These are phyloP conservation scores for Mycosphaerella sp. DNA, from an alignment of 2,329 filamentous ascomycete genomes.

Conservation along the genomic window DNA sequence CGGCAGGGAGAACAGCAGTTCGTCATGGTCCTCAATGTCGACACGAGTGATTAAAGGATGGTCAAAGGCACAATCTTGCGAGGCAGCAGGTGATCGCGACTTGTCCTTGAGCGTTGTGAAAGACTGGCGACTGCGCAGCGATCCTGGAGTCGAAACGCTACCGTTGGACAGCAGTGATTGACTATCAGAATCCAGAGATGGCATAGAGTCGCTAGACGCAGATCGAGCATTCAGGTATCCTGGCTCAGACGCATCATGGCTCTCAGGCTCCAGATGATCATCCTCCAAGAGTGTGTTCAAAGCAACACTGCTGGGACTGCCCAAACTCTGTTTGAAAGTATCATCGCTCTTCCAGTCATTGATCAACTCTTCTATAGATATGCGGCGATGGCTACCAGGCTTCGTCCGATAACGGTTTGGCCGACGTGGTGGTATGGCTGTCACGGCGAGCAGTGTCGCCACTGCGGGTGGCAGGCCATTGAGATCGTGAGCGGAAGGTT, in stretches of 20 bases:
- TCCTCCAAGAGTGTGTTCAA: constrained; percentile 53
- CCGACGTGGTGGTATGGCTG: constrained; percentile 51
- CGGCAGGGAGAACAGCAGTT: constrained; percentile 27
- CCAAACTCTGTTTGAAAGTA: constrained; percentile 27
- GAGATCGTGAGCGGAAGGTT: constrained; percentile 34
- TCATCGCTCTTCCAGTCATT: constrained; percentile 50
- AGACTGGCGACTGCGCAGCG: constrained; percentile 30
- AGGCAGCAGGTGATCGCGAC: constrained; percentile 44
- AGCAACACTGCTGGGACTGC: constrained; percentile 30
- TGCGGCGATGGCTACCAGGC: constrained; percentile 37
- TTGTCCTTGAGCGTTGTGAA: constrained; percentile 40
- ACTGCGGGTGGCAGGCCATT: constrained; percentile 50
- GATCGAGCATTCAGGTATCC: constrained; percentile 44
- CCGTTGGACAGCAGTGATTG: constrained; percentile 43
- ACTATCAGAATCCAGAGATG: constrained; percentile 47
- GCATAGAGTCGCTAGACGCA: constrained; percentile 53
- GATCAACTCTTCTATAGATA: constrained; percentile 54
- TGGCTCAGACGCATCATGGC: constrained; percentile 37
- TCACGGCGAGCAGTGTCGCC: constrained; percentile 54
- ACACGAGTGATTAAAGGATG: constrained; percentile 50
- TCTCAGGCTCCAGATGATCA: constrained; percentile 40
- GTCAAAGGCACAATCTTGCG: constrained; percentile 50
- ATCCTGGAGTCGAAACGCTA: constrained; percentile 40
- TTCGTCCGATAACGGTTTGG: constrained; percentile 36
- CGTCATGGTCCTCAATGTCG: constrained; percentile 29